Conservation (phyloP, 371 early-diverging fungal genomes). For the Coemansia sp. region DNA sequence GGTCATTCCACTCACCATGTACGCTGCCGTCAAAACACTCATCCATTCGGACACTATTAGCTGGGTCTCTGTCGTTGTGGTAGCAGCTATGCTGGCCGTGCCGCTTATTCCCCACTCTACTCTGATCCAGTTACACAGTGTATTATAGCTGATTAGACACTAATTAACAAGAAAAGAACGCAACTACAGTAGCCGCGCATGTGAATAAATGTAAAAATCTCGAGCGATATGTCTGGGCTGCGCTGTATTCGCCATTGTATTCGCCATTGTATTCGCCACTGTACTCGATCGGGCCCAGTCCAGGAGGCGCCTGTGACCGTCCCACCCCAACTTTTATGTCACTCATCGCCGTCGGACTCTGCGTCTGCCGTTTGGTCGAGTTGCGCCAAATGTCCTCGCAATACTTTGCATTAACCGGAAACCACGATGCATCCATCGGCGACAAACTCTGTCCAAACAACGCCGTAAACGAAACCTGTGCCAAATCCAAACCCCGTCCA, state of each 20-base stretch:
- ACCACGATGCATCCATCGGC: slow-evolving; percentile 41
- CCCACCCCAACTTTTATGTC: slow-evolving; percentile 20
- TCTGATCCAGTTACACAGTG: too few relatives aligned
- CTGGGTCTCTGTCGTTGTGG: not conserved
- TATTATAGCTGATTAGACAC: not conserved
- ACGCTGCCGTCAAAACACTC: slow-evolving; percentile 37
- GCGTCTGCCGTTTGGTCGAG: slow-evolving; percentile 21
- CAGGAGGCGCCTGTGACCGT: slow-evolving; percentile 23
- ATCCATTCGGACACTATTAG: not conserved
- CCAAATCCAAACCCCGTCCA: slow-evolving; percentile 55
- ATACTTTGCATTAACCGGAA: slow-evolving; percentile 29
- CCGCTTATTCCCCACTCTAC: not conserved
- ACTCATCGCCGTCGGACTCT: slow-evolving; percentile 29
- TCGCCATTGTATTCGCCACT: slow-evolving; percentile 1
- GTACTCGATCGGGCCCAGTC: slow-evolving; percentile 15
- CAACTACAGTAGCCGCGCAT: too few relatives aligned
- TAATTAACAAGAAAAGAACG: not conserved
- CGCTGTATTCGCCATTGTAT: not conserved
- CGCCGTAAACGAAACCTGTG: slow-evolving; percentile 43
- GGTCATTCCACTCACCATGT: slow-evolving; percentile 69
- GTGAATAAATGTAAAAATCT: too few relatives aligned
- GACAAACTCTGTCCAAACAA: slow-evolving; percentile 45
- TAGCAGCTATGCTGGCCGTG: not conserved
- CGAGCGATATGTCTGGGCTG: not conserved
- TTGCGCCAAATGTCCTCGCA: slow-evolving; percentile 47